Evolutionary conservation across 108 stramenopile genomes (phyloP).

Genomic region (Fragilariopsis cylindrus): DNA sequence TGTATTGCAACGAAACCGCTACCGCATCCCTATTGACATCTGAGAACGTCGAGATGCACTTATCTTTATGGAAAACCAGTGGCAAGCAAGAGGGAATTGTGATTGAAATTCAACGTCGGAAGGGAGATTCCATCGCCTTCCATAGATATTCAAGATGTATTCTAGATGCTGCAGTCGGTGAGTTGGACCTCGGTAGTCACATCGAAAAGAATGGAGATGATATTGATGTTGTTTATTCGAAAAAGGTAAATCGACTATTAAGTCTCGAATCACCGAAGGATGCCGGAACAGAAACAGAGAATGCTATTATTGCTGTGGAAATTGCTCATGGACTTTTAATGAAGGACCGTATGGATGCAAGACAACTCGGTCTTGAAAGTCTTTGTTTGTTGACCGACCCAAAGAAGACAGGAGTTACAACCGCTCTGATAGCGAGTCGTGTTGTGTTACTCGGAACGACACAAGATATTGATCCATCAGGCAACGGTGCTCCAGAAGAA

Average conservation of each 20-base stretch:
- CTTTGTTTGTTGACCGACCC: conserved; percentile 82
- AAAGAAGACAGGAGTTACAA: conserved; percentile 64
- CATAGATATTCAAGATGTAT: conserved; percentile 73
- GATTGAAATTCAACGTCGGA: conserved; percentile 77
- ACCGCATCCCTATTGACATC: conserved; percentile 44
- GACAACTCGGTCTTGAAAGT: conserved; percentile 76
- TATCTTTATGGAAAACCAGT: conserved; percentile 47
- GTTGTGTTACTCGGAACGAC: conserved; percentile 77
- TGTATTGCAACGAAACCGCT: conserved; percentile 51
- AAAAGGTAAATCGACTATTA: conserved; percentile 50
- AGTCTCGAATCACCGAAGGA: conserved; percentile 34
- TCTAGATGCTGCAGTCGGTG: conserved; percentile 80
- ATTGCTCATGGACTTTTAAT: conserved; percentile 83
- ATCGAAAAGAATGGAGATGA: conserved; percentile 43
- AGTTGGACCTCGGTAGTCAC: conserved; percentile 56
- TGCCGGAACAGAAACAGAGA: conserved; percentile 47
- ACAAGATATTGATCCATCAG: conserved; percentile 37
- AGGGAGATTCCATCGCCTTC: conserved; percentile 78
- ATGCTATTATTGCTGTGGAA: conserved; percentile 76
- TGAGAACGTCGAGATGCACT: conserved; percentile 61
- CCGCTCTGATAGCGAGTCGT: conserved; percentile 78
- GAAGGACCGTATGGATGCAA: conserved; percentile 89
- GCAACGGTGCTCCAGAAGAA: conserved; percentile 30
- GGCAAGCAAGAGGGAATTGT: conserved; percentile 40
- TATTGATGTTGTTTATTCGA: conserved; percentile 43